phyloP scores from a whole-genome alignment of 257 asterid genomes.

The Leonotis leonurus region DNA sequence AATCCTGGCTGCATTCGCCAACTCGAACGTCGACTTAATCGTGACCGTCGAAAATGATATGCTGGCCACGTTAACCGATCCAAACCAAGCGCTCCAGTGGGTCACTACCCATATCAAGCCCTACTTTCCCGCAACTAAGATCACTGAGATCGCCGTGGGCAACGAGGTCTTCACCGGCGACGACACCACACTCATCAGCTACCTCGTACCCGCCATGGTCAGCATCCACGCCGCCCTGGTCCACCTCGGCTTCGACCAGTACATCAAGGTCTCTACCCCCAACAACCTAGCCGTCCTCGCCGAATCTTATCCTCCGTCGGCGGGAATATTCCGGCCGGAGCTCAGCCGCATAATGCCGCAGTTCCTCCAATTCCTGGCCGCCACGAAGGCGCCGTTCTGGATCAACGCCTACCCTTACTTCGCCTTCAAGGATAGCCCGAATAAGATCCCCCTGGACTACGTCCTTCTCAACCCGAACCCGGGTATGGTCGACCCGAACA shows the following conservation, averaged over 20 bases:
- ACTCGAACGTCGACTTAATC: conserved; percentile 56
- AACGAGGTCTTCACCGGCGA: conserved; percentile 72
- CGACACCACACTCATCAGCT: conserved; percentile 39
- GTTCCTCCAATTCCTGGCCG: conserved; percentile 42
- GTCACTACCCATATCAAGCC: conserved; percentile 52
- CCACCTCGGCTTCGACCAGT: conserved; percentile 39
- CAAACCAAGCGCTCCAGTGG: conserved; percentile 65
- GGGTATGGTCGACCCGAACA: conserved; percentile 64
- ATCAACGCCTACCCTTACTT: conserved; percentile 90
- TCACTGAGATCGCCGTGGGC: conserved; percentile 84
- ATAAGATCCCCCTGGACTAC: conserved; percentile 53
- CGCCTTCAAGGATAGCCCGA: conserved; percentile 68
- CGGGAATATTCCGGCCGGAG: conserved; percentile 54
- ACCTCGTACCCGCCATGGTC: conserved; percentile 72
- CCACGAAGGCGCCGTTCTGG: conserved; percentile 75
- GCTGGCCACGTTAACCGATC: conserved; percentile 42
- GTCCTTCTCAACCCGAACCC: conserved; percentile 53
- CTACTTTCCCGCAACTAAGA: conserved; percentile 55
- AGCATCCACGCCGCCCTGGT: conserved; percentile 62
- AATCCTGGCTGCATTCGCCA: conserved; percentile 55
- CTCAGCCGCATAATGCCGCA: conserved; percentile 52
- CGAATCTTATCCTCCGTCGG: conserved; percentile 79
- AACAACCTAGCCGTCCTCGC: conserved; percentile 51
- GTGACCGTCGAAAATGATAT: conserved; percentile 66
- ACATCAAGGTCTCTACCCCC: conserved; percentile 67